Conservation (phyloP, 2,329 filamentous ascomycete species). For the Calonectria hawksworthii region DNA sequence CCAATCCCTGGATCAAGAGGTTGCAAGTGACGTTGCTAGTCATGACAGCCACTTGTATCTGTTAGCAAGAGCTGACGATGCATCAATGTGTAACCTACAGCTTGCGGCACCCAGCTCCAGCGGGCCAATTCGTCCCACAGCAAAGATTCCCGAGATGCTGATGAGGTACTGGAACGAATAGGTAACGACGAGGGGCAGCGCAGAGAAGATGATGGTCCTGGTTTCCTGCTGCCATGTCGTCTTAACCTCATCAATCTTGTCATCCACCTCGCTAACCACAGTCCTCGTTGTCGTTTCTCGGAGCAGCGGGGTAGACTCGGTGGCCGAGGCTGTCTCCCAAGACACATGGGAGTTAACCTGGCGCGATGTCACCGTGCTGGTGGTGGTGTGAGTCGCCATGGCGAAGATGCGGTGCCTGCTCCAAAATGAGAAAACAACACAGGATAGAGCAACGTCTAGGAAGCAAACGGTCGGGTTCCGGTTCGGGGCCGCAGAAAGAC, state of each 20-base stretch:
- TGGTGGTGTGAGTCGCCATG: background rate
- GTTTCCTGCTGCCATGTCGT: slow-evolving; percentile 88
- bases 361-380: background rate
- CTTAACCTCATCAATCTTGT: background rate
- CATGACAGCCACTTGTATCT: background rate
- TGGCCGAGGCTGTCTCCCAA: background rate
- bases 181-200: slow-evolving; percentile 76
- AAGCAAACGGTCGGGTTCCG: background rate
- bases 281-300: background rate
- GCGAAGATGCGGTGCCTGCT: background rate
- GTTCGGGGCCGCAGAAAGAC: background rate
- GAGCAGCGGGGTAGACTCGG: background rate
- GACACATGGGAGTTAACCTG: background rate
- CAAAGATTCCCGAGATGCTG: slow-evolving; percentile 84
- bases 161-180: slow-evolving; percentile 87
- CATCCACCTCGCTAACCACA: background rate
- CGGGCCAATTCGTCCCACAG: slow-evolving; percentile 81
- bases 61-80: background rate
- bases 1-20: slow-evolving; percentile 75
- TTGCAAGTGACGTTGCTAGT: slow-evolving; percentile 1
- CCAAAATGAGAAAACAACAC: too few species aligned
- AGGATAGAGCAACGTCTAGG: background rate
- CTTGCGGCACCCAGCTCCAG: slow-evolving; percentile 60
- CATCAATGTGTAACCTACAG: background rate
- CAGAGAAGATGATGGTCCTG: slow-evolving; percentile 82